phyloP scores from a whole-genome alignment of 73 alveolate genomes.

The Blepharisma stoltei region DNA sequence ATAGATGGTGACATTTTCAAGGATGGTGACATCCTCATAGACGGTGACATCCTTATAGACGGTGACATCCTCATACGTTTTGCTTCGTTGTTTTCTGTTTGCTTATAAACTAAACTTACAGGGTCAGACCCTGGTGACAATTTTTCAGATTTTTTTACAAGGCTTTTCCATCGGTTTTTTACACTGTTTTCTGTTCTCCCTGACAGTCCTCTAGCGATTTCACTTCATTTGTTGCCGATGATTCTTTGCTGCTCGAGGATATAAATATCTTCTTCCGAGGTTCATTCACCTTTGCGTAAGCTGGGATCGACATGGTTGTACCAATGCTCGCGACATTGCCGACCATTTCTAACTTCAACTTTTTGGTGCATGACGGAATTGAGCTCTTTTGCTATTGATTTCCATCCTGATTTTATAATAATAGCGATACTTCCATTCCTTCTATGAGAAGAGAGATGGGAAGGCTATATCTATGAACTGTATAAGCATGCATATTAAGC shows the following conservation, averaged over 20 bases:
- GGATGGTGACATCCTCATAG: too few relatives aligned
- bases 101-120: too few relatives aligned
- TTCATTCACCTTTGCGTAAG: slow-evolving; percentile 64
- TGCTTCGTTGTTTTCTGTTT: too few relatives aligned
- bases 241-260: not conserved
- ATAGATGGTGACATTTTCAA: too few relatives aligned
- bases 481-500: too few relatives aligned
- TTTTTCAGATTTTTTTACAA: not conserved
- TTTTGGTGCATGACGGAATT: not conserved
- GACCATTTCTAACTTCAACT: slow-evolving; percentile 41
- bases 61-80: too few relatives aligned
- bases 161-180: not conserved
- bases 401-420: slow-evolving; percentile 1
- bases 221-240: slow-evolving; percentile 10
- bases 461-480: too few relatives aligned
- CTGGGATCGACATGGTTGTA: slow-evolving; percentile 72
- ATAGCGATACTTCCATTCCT: too few relatives aligned
- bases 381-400: not conserved
- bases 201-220: not conserved
- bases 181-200: slow-evolving; percentile 8
- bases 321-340: slow-evolving; percentile 84
- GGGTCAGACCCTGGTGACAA: too few relatives aligned
- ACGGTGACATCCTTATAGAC: too few relatives aligned
- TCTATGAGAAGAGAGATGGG: too few relatives aligned
- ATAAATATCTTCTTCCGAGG: not conserved